Percentiles rank a stretch among this genome's conserved stretches.
These are phyloP conservation scores for Albifimbria verrucaria DNA, from an alignment of 2,329 filamentous ascomycete genomes.

Conservation along the genomic window DNA sequence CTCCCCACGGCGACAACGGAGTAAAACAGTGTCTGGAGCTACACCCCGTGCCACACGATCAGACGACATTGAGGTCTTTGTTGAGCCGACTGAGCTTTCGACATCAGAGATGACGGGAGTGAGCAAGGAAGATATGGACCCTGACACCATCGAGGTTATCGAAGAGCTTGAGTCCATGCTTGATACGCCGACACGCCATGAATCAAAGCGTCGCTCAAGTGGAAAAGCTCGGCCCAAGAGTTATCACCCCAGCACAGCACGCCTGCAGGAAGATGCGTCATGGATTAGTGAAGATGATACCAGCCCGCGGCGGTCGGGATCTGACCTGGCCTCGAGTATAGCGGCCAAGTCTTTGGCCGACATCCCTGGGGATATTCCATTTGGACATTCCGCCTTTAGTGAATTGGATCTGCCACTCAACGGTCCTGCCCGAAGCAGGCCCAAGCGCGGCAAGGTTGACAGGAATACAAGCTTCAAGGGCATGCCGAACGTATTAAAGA, in stretches of 20 bases:
- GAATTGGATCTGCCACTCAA: conserved; percentile 55
- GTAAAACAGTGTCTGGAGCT: conserved; percentile 23
- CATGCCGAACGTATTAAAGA: conserved; percentile 56
- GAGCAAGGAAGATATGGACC: conserved; percentile 9
- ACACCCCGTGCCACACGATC: conserved; percentile 15
- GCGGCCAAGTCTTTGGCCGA: conserved; percentile 55
- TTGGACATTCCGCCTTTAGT: conserved; percentile 65
- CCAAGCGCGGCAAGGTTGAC: conserved; percentile 44
- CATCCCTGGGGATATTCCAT: conserved; percentile 54
- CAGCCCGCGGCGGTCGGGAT: conserved; percentile 20
- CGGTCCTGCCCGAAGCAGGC: conserved; percentile 39
- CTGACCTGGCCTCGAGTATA: conserved; percentile 32
- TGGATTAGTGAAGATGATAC: conserved; percentile 26
- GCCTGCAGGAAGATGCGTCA: conserved; percentile 22
- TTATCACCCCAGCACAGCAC: conserved; percentile 14
- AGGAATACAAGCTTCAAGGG: conserved; percentile 56
- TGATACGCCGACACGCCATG: conserved; percentile 34
- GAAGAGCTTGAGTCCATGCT: conserved; percentile 35
- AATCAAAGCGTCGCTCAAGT: conserved; percentile 21
- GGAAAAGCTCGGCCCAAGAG: conserved; percentile 22
- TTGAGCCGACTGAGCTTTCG: conserved; percentile 18
- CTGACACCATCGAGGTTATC: conserved; percentile 25
- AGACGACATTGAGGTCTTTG: conserved; percentile 23
- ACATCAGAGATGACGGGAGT: neutral
- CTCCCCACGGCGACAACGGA: conserved; percentile 19